Conservation (phyloP, 768 basidiomycete genomes). For the Bullera alba region DNA sequence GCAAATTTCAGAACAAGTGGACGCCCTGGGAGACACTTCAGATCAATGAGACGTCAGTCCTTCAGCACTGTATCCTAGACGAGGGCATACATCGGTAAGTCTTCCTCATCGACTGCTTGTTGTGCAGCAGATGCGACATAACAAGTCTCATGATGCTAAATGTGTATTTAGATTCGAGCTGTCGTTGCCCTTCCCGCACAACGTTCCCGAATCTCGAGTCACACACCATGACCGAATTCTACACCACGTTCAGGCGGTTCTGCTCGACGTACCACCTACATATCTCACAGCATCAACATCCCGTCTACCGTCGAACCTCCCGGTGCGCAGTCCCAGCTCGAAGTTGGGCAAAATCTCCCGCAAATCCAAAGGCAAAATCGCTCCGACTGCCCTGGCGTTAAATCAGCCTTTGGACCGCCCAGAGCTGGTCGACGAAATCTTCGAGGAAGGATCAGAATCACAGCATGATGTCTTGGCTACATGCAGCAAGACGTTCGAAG, state of each 20-base stretch:
- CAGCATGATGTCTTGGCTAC: not conserved
- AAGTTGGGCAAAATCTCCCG: not conserved
- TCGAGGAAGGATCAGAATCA: too few relatives aligned
- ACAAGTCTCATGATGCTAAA: not conserved
- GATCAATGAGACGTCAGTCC: not conserved
- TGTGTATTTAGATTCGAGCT: not conserved
- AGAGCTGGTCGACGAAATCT: too few relatives aligned
- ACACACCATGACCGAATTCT: constrained; percentile 7
- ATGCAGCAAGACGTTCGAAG: not conserved
- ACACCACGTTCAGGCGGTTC: not conserved
- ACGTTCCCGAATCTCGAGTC: constrained; percentile 3
- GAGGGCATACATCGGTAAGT: not conserved
- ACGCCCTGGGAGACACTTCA: constrained; percentile 5
- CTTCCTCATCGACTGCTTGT: not conserved
- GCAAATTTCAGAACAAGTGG: constrained; percentile 2
- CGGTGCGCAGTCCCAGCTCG: not conserved
- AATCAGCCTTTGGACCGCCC: not conserved
- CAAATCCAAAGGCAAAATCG: not conserved
- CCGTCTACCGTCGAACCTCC: not conserved
- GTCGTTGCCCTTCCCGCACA: not conserved
- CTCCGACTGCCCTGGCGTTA: not conserved
- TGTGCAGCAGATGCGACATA: not conserved
- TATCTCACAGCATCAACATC: not conserved
- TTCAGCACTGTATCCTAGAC: not conserved
- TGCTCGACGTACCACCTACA: constrained; percentile 2